A percentile compares a stretch with the other conserved stretches of the same genome.
These are phyloP conservation scores for Candida tallmaniae DNA, from an alignment of 805 yeast genomes.

Conservation along the genomic window DNA sequence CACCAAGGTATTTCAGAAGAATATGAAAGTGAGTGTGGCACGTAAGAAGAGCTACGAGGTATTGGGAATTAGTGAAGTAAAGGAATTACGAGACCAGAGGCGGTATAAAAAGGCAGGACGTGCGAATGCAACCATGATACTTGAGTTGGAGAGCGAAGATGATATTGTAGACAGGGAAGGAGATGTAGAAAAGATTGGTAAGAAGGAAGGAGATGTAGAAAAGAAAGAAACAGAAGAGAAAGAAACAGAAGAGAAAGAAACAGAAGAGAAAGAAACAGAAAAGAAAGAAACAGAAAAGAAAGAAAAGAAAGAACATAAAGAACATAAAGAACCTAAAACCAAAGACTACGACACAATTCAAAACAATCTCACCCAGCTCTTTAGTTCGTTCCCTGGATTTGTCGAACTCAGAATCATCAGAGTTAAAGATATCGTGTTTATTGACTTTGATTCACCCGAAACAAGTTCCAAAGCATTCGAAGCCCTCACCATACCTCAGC, in stretches of 20 bases:
- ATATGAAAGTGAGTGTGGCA: constrained; percentile 9
- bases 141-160: constrained; percentile 1
- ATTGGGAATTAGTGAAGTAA: constrained; percentile 17
- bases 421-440: constrained; percentile 68
- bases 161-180: constrained; percentile 3
- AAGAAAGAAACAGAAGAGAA: constrained; percentile 5
- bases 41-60: constrained; percentile 10
- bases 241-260: no score
- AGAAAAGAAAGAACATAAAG: constrained; percentile 20
- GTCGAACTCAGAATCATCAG: constrained; percentile 62
- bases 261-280: constrained; percentile 5
- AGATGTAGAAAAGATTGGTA: constrained; percentile 6
- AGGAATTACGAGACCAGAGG: constrained; percentile 16
- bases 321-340: constrained; percentile 51
- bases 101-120: constrained; percentile 9
- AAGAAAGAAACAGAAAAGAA: constrained; percentile 11
- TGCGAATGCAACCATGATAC: constrained; percentile 8
- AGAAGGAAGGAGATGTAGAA: constrained; percentile 5
- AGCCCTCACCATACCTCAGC: neutral
- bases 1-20: constrained; percentile 34
- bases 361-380: constrained; percentile 24
- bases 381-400: constrained; percentile 55
- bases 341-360: neutral
- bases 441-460: constrained; percentile 63
- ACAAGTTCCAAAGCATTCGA: constrained; percentile 40